phyloP scores from a whole-genome alignment of 2,329 filamentous ascomycete genomes.

The Ilyonectria robusta region DNA sequence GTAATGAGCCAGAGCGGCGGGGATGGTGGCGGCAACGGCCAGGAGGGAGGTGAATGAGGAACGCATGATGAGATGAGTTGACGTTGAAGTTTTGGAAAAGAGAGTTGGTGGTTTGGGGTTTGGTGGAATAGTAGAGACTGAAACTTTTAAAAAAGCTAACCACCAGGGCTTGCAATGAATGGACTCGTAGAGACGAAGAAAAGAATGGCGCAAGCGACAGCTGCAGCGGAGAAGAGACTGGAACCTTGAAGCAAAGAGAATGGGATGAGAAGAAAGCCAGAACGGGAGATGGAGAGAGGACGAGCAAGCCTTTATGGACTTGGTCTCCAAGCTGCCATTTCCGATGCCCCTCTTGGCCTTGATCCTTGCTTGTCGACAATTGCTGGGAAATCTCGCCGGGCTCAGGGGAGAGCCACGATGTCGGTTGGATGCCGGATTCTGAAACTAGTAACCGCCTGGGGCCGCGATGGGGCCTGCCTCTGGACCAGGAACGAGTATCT shows the following conservation, averaged over 20 bases:
- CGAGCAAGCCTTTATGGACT: conserved; percentile 19
- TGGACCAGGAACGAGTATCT: conserved; percentile 14
- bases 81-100: conserved; percentile 19
- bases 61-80: conserved; percentile 44
- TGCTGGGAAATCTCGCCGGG: conserved; percentile 42
- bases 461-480: conserved; percentile 19
- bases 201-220: conserved; percentile 49
- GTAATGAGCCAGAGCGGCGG: conserved; percentile 55
- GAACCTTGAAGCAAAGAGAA: conserved; percentile 44
- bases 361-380: conserved; percentile 26
- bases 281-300: background rate
- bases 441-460: conserved; percentile 41
- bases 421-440: conserved; percentile 30
- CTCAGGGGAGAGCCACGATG: conserved; percentile 24
- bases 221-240: conserved; percentile 38
- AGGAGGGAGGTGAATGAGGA: conserved; percentile 45
- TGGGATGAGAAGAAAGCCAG: conserved; percentile 39
- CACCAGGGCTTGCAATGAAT: conserved; percentile 49
- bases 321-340: conserved; percentile 1
- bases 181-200: conserved; percentile 44
- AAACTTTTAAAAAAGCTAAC: conserved; percentile 27
- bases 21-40: conserved; percentile 45
- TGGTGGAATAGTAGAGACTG: conserved; percentile 17
- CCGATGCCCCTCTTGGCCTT: background rate
- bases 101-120: conserved; percentile 18